phyloP scores from a whole-genome alignment of 2,329 filamentous ascomycete species.

The Amylocarpus encephaloides region DNA sequence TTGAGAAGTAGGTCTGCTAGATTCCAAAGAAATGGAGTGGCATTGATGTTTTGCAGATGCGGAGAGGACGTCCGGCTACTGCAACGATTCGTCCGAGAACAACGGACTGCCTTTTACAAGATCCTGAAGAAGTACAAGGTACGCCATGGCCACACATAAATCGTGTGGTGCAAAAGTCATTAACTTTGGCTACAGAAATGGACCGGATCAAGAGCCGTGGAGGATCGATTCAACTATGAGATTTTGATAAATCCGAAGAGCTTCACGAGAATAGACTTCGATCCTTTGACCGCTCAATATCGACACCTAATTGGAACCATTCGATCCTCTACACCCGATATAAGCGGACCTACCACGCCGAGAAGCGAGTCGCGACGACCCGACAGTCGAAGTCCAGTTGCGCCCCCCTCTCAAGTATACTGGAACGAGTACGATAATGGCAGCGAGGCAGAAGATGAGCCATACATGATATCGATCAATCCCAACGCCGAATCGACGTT shows the following conservation, averaged over 20 bases:
- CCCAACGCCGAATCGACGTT: conserved; percentile 55
- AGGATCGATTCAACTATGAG: conserved; percentile 59
- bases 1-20: conserved; percentile 21
- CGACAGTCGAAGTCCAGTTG: conserved; percentile 11
- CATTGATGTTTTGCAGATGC: conserved; percentile 38
- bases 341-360: conserved; percentile 20
- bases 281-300: conserved; percentile 43
- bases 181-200: conserved; percentile 54
- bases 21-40: not conserved
- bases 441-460: conserved; percentile 57
- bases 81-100: conserved; percentile 65
- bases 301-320: conserved; percentile 44
- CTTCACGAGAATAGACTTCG: conserved; percentile 63
- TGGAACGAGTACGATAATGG: conserved; percentile 88
- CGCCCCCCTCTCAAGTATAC: conserved; percentile 40
- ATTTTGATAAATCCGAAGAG: conserved; percentile 61
- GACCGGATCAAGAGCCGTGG: conserved; percentile 65
- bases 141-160: conserved; percentile 20
- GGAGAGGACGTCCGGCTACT: conserved; percentile 66
- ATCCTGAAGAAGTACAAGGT: conserved; percentile 78
- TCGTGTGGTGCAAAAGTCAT: conserved; percentile 5
- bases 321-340: conserved; percentile 34
- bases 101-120: conserved; percentile 72
- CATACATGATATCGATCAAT: conserved; percentile 69
- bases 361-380: conserved; percentile 16